Conservation (phyloP, 208 protist genomes). For the Naegleria gruberi region DNA sequence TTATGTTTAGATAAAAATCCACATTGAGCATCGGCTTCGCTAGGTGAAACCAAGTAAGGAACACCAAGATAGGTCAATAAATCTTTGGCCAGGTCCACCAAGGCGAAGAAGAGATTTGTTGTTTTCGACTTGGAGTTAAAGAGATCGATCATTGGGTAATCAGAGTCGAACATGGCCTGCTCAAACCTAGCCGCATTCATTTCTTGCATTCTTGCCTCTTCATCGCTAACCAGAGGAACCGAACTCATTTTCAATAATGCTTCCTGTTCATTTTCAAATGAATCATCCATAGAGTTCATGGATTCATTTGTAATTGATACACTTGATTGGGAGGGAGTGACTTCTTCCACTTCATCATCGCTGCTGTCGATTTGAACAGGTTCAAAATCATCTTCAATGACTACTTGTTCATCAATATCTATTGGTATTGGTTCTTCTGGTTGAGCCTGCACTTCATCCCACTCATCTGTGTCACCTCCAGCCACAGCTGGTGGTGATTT, state of each 20-base stretch:
- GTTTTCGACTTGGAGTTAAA: not conserved
- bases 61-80: conserved; percentile 69
- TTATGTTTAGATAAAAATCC: conserved; percentile 59
- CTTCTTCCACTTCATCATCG: no score
- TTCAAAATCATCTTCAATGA: not conserved
- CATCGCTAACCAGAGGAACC: not conserved
- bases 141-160: not conserved
- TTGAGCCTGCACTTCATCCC: no score
- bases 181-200: not conserved
- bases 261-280: not conserved
- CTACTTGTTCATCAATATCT: not conserved
- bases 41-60: conserved; percentile 68
- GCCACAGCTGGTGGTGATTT: not conserved
- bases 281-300: no score
- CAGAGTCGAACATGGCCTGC: not conserved
- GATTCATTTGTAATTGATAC: no score
- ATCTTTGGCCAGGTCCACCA: conserved; percentile 33
- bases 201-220: not conserved
- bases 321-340: no score
- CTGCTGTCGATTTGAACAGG: no score
- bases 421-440: not conserved
- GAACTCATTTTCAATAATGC: not conserved
- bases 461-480: not conserved
- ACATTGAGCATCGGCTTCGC: conserved; percentile 86
- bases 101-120: not conserved